Base-by-base conservation (phyloP, 2,329 filamentous ascomycete species). In the Fusarium stilboides region DNA sequence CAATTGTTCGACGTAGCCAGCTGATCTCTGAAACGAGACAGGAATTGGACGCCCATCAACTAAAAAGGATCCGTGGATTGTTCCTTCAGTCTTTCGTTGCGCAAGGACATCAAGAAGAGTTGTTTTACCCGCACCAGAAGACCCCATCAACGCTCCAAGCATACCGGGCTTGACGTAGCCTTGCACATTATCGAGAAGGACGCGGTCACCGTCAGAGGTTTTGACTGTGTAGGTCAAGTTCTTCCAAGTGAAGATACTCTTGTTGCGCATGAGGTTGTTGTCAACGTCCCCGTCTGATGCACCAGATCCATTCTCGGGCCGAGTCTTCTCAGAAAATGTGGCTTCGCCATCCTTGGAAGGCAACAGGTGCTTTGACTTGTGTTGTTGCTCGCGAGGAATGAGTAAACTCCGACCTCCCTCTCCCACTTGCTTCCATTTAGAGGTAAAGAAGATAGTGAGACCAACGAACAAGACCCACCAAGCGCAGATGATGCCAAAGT, bases 131-230 rank as follows among this genome's bases (percentile, higher is more conserved):
- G 94, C 93, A 66, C 92, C 93, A 15, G 90, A 92, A 2, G 92
- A 88, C 73, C 92, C 91, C 92, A 94, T 93, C 20, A 95, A 82
- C 5, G 92, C 92, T 5, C 90, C 93, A 22, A 94, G 80, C 68
- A 90, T 94, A 39, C 92, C 92, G 0, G 93, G 92, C 77, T 93
- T 93, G 49, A 94, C 91, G 87, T 91, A 97, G 4, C 93, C 94
- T 67, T 94, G 88, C 1, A 97, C 91, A 56, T 95, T 86, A 68
- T 96, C 89, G 6, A 97, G 82, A 55, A 97, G 88, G 3, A 88
- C 83, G 8, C 91, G 88, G 85, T 93, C 82, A 3, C 87, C 87
- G 1, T 79, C 77, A 0, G 86, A 82, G 0, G 87, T 89, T 67
- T 88, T 85, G 61, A 94, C 91, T 0, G 87, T 91, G 74, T 93